Base-by-base conservation (phyloP, 768 basidiomycete species). In the Serendipita indica region DNA sequence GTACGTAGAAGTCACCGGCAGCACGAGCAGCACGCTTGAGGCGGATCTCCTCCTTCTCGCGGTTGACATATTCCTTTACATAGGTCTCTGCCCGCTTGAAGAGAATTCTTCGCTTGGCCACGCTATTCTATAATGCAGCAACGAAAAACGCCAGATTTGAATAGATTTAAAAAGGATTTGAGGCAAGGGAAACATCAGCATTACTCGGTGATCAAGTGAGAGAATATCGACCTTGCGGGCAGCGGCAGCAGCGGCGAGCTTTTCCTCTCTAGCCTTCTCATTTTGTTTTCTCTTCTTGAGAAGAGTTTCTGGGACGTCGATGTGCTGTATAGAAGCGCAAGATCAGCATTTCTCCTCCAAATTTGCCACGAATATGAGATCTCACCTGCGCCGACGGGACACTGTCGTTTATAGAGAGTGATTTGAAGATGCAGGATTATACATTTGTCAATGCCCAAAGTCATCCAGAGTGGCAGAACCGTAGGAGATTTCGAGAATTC, bases 81-180 rank as follows among this genome's bases (percentile, higher is more conserved):
- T 96, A 98, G 61, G 86, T 74, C 74, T 98, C 94, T 34, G 96
- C 96, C 62, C 96, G 89, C 84, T 98, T 98, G 85, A 98, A 98
- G 77, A 97, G 83, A 71, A 96, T 84, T 73, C 85, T 87, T 75
- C 96, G 86, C 79, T 94, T 93, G 61, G 89, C 84, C 71, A 86
- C 86, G 67, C 82, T 75, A 45, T 39, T 32, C 12, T 41, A 33
- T 62, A 39, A 63, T 67, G 30, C 57, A 27, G 1, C 41, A 22
- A 30, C 52, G 60, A 33, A 49, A 14, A 54, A 61, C 63, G 61
- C 60, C 60, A 62, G 62, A 61, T 57, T 39, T 57, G 58, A 65
- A 58, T 60, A 52, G 30, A 34, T 34, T 60, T 60, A 49, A 25
- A 33, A 62, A 65, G 60, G 60, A 49, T 81, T 93, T 84, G 78